Percentiles rank a stretch among this genome's conserved stretches.
Conservation (phyloP, 345 rosid genomes). For the Limnanthes douglasii region DNA sequence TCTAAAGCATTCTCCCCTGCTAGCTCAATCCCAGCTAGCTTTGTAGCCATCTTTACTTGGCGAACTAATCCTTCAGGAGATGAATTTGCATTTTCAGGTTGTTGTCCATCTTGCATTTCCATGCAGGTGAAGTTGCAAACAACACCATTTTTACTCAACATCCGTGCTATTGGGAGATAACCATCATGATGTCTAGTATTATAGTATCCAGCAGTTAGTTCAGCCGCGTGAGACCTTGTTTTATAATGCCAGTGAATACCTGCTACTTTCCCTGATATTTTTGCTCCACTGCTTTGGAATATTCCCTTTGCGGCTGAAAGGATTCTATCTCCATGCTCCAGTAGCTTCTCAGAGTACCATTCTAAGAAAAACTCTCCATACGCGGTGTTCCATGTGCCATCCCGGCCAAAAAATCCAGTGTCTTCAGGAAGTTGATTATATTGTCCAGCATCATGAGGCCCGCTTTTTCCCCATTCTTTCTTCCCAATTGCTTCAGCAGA, state of each 20-base stretch:
- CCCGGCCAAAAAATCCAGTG: slow-evolving; percentile 61
- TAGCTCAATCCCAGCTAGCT: slow-evolving; percentile 37
- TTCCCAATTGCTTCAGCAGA: slow-evolving; percentile 55
- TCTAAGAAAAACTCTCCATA: slow-evolving; percentile 82
- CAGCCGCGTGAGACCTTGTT: slow-evolving; percentile 94
- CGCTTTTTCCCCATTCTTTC: slow-evolving; percentile 60
- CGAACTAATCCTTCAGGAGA: slow-evolving; percentile 82
- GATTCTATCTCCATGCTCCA: slow-evolving; percentile 68
- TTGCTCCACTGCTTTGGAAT: slow-evolving; percentile 53
- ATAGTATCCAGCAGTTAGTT: slow-evolving; percentile 82
- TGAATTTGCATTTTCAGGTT: slow-evolving; percentile 57
- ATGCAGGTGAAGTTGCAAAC: slow-evolving; percentile 91
- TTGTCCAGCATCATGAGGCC: slow-evolving; percentile 83
- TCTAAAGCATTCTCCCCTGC: slow-evolving; percentile 94
- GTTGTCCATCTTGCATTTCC: slow-evolving; percentile 84
- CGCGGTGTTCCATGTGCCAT: slow-evolving; percentile 83
- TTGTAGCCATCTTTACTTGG: slow-evolving; percentile 75
- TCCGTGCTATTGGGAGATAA: slow-evolving; percentile 59
- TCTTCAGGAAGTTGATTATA: slow-evolving; percentile 84
- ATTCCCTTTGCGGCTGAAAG: slow-evolving; percentile 55
- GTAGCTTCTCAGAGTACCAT: slow-evolving; percentile 72
- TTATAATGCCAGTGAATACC: slow-evolving; percentile 97
- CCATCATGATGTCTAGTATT: slow-evolving; percentile 72
- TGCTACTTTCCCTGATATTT: slow-evolving; percentile 73
- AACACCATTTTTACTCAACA: slow-evolving; percentile 51